Evolutionary conservation across 192 early-diverging fungal species (phyloP).

Genomic region (Backusella tarrabulga): DNA sequence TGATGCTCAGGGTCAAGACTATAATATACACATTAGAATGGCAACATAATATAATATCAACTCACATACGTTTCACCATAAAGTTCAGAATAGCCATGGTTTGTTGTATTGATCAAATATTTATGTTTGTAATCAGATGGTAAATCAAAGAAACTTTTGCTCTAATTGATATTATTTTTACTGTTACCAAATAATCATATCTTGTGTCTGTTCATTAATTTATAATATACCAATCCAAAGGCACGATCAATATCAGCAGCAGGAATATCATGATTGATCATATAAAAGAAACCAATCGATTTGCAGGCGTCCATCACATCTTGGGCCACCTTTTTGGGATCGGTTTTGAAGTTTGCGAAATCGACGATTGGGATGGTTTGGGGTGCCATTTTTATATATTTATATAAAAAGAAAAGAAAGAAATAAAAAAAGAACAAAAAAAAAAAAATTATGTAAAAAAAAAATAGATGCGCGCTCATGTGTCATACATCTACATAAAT

Average conservation of each 20-base stretch:
- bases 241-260: constrained; percentile 45
- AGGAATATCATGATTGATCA: constrained; percentile 59
- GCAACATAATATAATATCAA: too few relatives aligned
- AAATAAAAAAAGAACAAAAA: not conserved
- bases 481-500: not conserved
- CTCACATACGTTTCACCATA: constrained; percentile 51
- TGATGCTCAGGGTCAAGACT: constrained; percentile 52
- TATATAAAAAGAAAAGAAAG: not conserved
- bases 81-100: constrained; percentile 54
- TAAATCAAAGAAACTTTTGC: constrained; percentile 50
- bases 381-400: not conserved
- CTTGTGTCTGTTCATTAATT: not conserved
- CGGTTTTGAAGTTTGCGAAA: constrained; percentile 48
- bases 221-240: constrained; percentile 42
- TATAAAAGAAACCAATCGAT: constrained; percentile 60
- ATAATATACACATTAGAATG: not conserved
- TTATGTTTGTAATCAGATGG: constrained; percentile 44
- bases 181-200: not conserved
- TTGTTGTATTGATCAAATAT: constrained; percentile 40
- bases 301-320: constrained; percentile 48
- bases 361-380: constrained; percentile 60
- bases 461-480: not conserved
- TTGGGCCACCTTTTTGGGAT: constrained; percentile 41
- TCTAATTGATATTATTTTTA: constrained; percentile 11
- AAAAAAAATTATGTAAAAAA: not conserved